These are phyloP conservation scores for Lecanicillium sp. DNA, from an alignment of 2,329 filamentous ascomycete species.

Conservation along the genomic window DNA sequence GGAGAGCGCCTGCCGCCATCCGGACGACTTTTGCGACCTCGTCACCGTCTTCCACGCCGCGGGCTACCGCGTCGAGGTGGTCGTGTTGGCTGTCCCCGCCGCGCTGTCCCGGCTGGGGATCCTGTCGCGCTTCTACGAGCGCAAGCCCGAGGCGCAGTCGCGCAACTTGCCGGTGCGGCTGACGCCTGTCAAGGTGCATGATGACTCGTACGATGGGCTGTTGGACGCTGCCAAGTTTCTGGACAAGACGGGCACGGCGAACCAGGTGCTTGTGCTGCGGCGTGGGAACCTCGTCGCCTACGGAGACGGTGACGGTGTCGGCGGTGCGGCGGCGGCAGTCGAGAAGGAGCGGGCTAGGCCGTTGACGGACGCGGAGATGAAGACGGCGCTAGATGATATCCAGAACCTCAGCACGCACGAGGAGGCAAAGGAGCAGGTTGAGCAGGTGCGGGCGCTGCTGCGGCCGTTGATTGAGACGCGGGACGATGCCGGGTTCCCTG, in stretches of 20 bases:
- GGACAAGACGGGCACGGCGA: slow-evolving; percentile 20
- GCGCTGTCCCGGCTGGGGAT: slow-evolving; percentile 34
- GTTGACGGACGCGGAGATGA: slow-evolving; percentile 18
- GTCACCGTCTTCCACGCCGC: slow-evolving; percentile 23
- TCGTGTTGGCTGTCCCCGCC: slow-evolving; percentile 33
- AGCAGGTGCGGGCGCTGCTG: slow-evolving; percentile 18
- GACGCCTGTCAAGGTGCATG: slow-evolving; percentile 36
- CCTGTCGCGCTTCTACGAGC: slow-evolving; percentile 29
- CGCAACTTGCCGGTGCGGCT: slow-evolving; percentile 29
- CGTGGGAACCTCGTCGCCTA: slow-evolving; percentile 29
- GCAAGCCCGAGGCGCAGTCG: slow-evolving; percentile 25
- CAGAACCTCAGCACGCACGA: slow-evolving; percentile 15
- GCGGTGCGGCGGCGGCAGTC: slow-evolving; percentile 16
- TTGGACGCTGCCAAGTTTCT: slow-evolving; percentile 27
- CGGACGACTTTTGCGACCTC: slow-evolving; percentile 31
- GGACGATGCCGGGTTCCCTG: slow-evolving; percentile 7
- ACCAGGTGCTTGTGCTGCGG: slow-evolving; percentile 31
- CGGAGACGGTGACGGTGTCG: slow-evolving; percentile 10
- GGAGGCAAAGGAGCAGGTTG: slow-evolving; percentile 14
- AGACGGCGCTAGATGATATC: slow-evolving; percentile 16
- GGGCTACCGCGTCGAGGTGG: slow-evolving; percentile 31
- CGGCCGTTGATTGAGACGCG: slow-evolving; percentile 11
- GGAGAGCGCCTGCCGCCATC: slow-evolving; percentile 37
- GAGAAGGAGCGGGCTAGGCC: slow-evolving; percentile 19
- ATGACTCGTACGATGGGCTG: slow-evolving; percentile 35